Base-by-base conservation (phyloP, 306 rosid species). In the Acacia crassicarpa region DNA sequence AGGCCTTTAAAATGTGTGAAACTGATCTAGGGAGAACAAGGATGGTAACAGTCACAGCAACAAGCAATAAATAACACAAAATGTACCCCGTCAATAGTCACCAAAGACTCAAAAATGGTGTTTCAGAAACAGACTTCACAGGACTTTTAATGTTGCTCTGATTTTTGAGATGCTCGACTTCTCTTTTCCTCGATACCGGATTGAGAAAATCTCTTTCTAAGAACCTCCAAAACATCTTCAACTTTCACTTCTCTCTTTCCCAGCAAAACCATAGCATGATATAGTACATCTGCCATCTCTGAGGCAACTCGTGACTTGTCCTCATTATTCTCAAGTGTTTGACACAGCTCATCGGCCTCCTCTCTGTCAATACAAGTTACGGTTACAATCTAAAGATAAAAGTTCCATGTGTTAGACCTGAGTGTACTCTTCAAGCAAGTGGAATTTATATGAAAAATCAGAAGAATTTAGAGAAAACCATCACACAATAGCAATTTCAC, bases 121-220 rank as follows among this genome's bases (percentile, higher is more conserved):
- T 22, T 41, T 41, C 30, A 40, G 27, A 67, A 38, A 11, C 72
- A 38, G 49, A 35, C 6, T 67, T 67, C 62, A 59, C 46, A 80
- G 40, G 62, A 78, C 25, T 49, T 49, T 87, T 78, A 87, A 41
- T 67, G 22, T 46, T 82, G 66, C 75, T 72, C 44, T 3, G 67
- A 9, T 32, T 76, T 80, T 72, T 81, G 65, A 49, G 88, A 17
- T 11, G 12, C 48, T 3, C 92, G 94, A 46, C 80, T 90, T 72
- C 4, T 89, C 89, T 95, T 95, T 82, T 93, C 97, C 86, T 92
- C 97, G 0, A 95, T 84, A 59, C 98, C 97, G 8, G 93, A 93
- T 85, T 93, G 93, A 43, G 98, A 92, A 86, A 94, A 92, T 80
- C 98, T 88, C 79, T 80, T 85, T 9, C 95, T 89, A 51, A 94